Evolutionary conservation across 176 grass and related monocot species (phyloP), one percentile per base, ranked within the genome.

Genomic region (Carex myosuroides): DNA sequence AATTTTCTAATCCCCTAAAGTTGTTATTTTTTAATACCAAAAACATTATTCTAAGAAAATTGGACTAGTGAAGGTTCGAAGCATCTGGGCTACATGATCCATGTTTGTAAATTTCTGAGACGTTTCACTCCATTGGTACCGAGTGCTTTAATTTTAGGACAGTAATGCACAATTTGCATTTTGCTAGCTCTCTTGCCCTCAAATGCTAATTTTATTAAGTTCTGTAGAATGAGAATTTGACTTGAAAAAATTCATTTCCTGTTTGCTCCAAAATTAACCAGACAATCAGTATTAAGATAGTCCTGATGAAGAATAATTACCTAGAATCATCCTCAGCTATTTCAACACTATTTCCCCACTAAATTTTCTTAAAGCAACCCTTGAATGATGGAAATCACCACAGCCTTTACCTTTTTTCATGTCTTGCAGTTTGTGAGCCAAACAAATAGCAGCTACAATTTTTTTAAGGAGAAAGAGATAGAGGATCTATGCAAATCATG

Each of bases 401-500:
- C 11, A 26, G 20, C 70, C 12, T 81, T 2, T n/a, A 2, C 5
- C 6, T 59, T 84, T 21, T 48, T 41, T 83, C 8, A 21, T 85
- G 44, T 90, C 8, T 67, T 82, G 68, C 87, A 98, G 95, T 80
- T 94, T 81, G 85, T 91, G 74, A 81, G 90, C 59, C 95, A 90
- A 85, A 81, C 61, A 58, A 90, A 86, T 86, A 89, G 87, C 82
- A 98, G 86, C 89, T 98, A 98, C 66, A 94, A 86, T 86, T 98
- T 79, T 83, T 98, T 93, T 60, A 94, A 87, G 0, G 92, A 98
- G 74, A 88, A 92, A 68, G 95, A 94, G 89, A 89, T 98, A 16
- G 84, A 94, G 63, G 95, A 98, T 59, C 88, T 94, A 53, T 94
- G 95, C 86, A 93, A 48, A 80, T 93, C 92, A 2, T 98, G 95